Conservation (phyloP, 2,329 filamentous ascomycete genomes). For the Cladophialophora chaetospira region DNA sequence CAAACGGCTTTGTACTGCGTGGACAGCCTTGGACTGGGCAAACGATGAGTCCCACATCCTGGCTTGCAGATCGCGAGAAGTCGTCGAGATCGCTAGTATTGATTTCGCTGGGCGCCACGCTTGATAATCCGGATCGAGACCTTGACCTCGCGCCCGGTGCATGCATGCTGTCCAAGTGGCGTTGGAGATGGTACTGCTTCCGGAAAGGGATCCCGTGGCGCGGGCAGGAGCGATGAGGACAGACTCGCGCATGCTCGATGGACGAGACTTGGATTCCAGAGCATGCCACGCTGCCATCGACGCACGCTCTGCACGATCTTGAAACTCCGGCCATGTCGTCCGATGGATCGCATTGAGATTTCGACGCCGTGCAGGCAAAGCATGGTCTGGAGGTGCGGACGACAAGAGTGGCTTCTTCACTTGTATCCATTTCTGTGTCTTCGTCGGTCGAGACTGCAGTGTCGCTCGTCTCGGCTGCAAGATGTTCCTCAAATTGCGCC, state of each 20-base stretch:
- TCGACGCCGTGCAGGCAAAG: constrained; percentile 6
- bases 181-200: constrained; percentile 26
- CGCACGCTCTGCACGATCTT: constrained; percentile 17
- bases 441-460: neutral
- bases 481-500: constrained; percentile 24
- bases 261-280: constrained; percentile 19
- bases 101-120: constrained; percentile 6
- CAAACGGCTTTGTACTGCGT: constrained; percentile 20
- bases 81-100: constrained; percentile 9
- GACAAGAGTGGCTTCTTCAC: neutral
- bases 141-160: neutral
- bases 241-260: constrained; percentile 5
- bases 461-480: constrained; percentile 19
- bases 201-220: constrained; percentile 28
- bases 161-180: constrained; percentile 27
- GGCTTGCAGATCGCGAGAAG: neutral
- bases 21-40: constrained; percentile 31
- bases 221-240: constrained; percentile 27
- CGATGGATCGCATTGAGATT: constrained; percentile 13
- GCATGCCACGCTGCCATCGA: constrained; percentile 1
- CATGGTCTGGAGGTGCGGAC: constrained; percentile 23
- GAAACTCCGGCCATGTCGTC: neutral
- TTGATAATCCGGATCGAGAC: neutral
- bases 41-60: constrained; percentile 11
- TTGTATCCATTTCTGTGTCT: neutral